Evolutionary conservation across 2,329 filamentous ascomycete species (phyloP), one percentile per base, ranked within the genome.

Genomic region (Sporothrix humicola): DNA sequence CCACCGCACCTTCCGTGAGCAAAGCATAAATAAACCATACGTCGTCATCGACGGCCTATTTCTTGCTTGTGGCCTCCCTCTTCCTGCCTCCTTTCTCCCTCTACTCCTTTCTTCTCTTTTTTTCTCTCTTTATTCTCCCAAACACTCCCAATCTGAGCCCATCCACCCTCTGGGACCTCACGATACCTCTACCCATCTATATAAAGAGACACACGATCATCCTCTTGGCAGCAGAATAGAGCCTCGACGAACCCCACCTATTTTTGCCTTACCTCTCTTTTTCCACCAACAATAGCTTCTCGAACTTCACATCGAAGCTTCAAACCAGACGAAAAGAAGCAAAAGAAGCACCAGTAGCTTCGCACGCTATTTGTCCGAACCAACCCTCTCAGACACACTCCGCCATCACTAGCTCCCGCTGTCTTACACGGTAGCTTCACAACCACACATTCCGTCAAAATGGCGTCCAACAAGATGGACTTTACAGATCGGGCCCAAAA

Each of bases 401-500:
- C 37, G 26, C 20, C 20, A 26, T 23, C 10, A 48, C 61, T 23
- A 63, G 56, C 26, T 68, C 37, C 65, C 61, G 37, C 48, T 58
- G 42, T 70, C 68, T 20, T 23, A 17, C 72, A 37, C 44, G 42
- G 52, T 68, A 65, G 52, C 59, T 74, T 75, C 78, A 77, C 76
- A 75, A 75, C 74, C 77, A 74, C 74, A 76, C 73, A 76, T 66
- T 81, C 93, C 20, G 23, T 10, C 59, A 65, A n/a, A 7, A 74
- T 94, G 92, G 89, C 88, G 82, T 88, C 90, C 71, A 89, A 90
- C 71, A 89, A 91, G 79, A 93, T 95, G 91, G 92, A 97, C 81
- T 98, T 98, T 82, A 99, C 96, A 77, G 95, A 98, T 84, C 87
- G 93, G 84, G 96, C 93, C 77, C 93, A 95, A 81, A 93, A 95